phyloP scores from a whole-genome alignment of 1,139 yeast species.

The Geotrichum macrosporum region DNA sequence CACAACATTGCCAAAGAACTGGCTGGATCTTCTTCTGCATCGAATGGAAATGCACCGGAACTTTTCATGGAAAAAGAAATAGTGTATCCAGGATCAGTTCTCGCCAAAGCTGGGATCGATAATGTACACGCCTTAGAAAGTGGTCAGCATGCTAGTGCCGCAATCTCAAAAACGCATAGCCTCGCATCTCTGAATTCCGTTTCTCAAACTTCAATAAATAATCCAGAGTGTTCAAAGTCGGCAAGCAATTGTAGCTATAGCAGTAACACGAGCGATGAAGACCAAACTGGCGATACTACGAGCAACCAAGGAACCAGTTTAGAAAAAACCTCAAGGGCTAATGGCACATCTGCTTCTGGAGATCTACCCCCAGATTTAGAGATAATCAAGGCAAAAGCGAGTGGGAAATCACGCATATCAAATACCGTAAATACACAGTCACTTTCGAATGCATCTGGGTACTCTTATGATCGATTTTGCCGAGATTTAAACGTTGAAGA shows the following conservation, averaged over 20 bases:
- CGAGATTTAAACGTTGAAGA: slow-evolving; percentile 29
- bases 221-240: not conserved
- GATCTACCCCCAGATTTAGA: not conserved
- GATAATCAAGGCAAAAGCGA: not conserved
- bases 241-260: not conserved
- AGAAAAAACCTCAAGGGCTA: not conserved
- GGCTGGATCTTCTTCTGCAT: not conserved
- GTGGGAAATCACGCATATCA: not conserved
- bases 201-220: not conserved
- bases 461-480: slow-evolving; percentile 30
- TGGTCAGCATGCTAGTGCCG: no score
- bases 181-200: no score
- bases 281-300: slow-evolving; percentile 1
- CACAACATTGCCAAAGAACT: not conserved
- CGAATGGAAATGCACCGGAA: not conserved
- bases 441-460: not conserved
- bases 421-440: not conserved
- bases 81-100: no score
- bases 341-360: not conserved
- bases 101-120: no score
- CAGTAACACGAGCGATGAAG: slow-evolving; percentile 4
- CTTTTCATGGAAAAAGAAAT: no score
- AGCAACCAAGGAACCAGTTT: slow-evolving; percentile 1
- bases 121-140: no score
- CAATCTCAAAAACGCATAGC: no score